Evolutionary conservation across 768 basidiomycete genomes (phyloP), one percentile per base, ranked within the genome.

Genomic region (Amanita thiersii): DNA sequence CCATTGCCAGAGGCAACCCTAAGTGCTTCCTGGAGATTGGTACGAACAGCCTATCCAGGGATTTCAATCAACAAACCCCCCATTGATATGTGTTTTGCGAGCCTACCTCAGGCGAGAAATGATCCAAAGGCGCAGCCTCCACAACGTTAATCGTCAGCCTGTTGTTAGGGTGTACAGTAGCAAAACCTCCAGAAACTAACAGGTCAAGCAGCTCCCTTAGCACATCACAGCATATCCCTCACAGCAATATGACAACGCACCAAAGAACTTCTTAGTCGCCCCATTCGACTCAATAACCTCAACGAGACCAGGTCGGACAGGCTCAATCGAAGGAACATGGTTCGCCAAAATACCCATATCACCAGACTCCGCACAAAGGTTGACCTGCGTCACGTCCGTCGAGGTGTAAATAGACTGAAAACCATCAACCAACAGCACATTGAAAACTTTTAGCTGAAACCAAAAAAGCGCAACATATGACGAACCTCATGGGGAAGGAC

Each of bases 271-370:
- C 76, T 96, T 93, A 44, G 81, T 75, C 26, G 71, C 61, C 56
- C 74, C 76, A 39, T 69, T 72, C 8, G 79, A 66, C 67, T 97
- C 94, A 50, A 98, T 78, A 52, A 99, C 84, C 65, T 99, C 96
- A 40, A 99, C 71, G 44, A 98, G 73, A 59, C 96, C 96, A 30
- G 96, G 86, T 57, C 88, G 86, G 41, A 99, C 73, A 36, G 94
- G 75, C 63, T 99, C 96, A 45, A 98, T 86, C n/a, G 91, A 86
- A 21, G 96, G 85, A 42, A 97, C 92, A 66, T 99, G 96, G 75
- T 94, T 96, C 53, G 94, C 90, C 47, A 99, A 81, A 54, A 99
- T 88, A 72, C 96, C 96, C 92, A 98, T 97, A 65, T 97, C 93
- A 56, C 96, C 96, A 2, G 89, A 82, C 42, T 82, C 88, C 29